Percentiles rank a stretch among this genome's conserved stretches.
phyloP scores from a whole-genome alignment of 768 basidiomycete genomes.

The Podaxis sp. region DNA sequence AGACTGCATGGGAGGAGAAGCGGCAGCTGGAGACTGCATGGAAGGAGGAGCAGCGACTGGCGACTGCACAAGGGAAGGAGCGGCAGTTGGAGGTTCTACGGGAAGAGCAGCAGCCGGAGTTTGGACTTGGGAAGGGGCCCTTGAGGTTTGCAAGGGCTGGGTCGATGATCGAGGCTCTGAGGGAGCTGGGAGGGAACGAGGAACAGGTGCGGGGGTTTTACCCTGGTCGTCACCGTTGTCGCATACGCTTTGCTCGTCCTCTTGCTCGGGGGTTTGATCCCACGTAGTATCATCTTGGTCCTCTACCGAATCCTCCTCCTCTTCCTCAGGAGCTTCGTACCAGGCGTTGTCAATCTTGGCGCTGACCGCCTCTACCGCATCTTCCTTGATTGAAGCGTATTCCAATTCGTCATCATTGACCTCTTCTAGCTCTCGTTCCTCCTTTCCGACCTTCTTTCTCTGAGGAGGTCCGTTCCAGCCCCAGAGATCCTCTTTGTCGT shows the following conservation, averaged over 20 bases:
- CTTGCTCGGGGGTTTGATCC: background rate
- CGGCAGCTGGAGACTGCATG: background rate
- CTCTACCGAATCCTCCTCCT: background rate
- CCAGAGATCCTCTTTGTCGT: slow-evolving; percentile 3
- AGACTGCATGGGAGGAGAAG: background rate
- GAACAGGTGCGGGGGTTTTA: background rate
- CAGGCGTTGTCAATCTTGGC: background rate
- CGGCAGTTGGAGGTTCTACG: background rate
- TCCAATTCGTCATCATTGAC: background rate
- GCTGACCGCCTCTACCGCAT: background rate
- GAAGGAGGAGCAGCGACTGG: background rate
- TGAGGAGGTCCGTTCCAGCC: slow-evolving; percentile 5
- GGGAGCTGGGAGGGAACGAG: background rate
- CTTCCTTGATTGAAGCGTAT: background rate
- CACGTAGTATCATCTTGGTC: background rate
- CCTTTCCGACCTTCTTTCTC: background rate
- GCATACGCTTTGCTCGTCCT: background rate
- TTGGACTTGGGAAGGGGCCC: background rate
- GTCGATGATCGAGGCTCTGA: background rate
- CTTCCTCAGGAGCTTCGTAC: background rate
- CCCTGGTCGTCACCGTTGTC: background rate
- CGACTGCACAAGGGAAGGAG: background rate
- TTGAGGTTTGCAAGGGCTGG: background rate
- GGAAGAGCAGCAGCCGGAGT: background rate
- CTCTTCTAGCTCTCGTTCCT: background rate